phyloP scores from a whole-genome alignment of 148 eudicot species.

The Beta vulgaris region DNA sequence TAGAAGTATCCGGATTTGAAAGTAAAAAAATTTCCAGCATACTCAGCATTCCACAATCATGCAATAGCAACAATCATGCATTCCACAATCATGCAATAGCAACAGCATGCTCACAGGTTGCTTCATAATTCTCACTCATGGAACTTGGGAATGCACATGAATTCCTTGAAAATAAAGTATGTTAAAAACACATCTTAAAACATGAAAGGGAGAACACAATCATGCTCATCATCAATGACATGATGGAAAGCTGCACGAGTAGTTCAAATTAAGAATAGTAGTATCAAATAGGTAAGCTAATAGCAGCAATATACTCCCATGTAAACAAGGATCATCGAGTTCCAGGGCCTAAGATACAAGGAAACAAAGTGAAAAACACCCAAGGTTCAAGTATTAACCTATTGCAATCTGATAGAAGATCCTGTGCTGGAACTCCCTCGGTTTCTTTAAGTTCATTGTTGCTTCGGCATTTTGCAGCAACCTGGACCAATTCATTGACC shows the following conservation, averaged over 20 bases:
- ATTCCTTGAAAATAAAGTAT: neutral
- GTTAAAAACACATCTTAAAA: neutral
- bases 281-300: neutral
- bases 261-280: neutral
- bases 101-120: neutral
- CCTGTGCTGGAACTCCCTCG: conserved; percentile 18
- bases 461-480: conserved; percentile 28
- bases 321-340: neutral
- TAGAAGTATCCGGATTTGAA: neutral
- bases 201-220: neutral
- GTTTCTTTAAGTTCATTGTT: conserved; percentile 13
- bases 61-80: neutral
- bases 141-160: neutral
- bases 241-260: neutral
- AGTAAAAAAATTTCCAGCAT: neutral
- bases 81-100: neutral
- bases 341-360: neutral
- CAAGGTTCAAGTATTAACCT: conserved; percentile 25
- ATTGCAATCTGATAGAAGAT: conserved; percentile 31
- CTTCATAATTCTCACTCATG: neutral
- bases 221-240: neutral
- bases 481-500: conserved; percentile 37
- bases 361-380: neutral
- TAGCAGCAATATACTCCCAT: neutral
- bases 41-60: neutral